These are phyloP conservation scores for Steccherinum ochraceum DNA, from an alignment of 768 basidiomycete genomes.

Conservation along the genomic window DNA sequence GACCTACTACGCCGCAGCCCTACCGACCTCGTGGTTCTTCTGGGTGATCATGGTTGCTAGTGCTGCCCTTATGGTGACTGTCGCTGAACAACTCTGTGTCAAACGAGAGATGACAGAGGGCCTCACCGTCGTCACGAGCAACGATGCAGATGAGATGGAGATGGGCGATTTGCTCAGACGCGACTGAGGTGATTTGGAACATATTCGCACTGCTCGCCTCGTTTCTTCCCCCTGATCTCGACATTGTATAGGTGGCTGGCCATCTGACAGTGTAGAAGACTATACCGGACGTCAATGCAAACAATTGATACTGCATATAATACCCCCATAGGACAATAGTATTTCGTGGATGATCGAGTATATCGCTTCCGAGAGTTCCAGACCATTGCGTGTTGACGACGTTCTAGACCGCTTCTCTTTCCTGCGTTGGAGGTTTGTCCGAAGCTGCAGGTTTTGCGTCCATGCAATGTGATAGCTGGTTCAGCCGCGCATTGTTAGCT, in stretches of 20 bases:
- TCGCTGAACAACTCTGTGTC: conserved; percentile 90
- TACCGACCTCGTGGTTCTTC: conserved; percentile 90
- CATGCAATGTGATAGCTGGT: too few species aligned
- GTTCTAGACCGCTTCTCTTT: too few species aligned
- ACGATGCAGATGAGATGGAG: conserved; percentile 50
- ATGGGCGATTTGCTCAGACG: conserved; percentile 44
- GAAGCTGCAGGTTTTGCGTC: too few species aligned
- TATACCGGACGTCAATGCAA: too few species aligned
- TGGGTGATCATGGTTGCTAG: conserved; percentile 77
- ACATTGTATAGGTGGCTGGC: not conserved
- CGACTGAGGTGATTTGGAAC: conserved; percentile 37
- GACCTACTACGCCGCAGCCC: conserved; percentile 78
- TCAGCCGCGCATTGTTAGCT: too few species aligned
- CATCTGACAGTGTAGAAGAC: too few species aligned
- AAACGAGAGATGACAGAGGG: conserved; percentile 87
- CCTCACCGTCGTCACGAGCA: conserved; percentile 39
- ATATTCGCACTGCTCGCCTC: too few species aligned
- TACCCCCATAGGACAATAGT: not conserved
- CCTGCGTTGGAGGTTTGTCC: too few species aligned
- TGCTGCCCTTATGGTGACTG: conserved; percentile 65
- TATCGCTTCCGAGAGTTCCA: too few species aligned
- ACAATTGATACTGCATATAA: not conserved
- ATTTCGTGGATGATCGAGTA: too few species aligned
- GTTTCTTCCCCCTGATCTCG: not conserved
- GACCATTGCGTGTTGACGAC: too few species aligned